phyloP scores from a whole-genome alignment of 768 basidiomycete species.

The Chalciporus chontae region DNA sequence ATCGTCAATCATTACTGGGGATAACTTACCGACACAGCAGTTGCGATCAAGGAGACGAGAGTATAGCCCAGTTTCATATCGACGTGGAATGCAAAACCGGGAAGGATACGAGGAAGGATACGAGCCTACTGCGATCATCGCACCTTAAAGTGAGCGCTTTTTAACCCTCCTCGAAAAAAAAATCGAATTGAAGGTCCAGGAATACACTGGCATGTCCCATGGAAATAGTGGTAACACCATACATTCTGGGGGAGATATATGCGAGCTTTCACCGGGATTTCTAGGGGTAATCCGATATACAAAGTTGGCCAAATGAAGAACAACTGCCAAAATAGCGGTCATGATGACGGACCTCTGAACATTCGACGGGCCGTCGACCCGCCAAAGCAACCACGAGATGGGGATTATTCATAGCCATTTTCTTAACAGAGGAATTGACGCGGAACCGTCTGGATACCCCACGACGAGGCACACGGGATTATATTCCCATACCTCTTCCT shows the following conservation, averaged over 20 bases:
- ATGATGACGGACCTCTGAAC: background rate
- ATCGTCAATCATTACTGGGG: no score
- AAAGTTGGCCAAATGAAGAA: background rate
- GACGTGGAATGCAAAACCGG: background rate
- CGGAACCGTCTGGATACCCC: background rate
- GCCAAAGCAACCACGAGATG: background rate
- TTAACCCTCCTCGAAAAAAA: background rate
- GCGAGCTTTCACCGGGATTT: background rate
- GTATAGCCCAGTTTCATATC: conserved; percentile 9
- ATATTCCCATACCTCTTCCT: background rate
- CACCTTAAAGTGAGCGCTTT: background rate
- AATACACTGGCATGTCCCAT: no score
- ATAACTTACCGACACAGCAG: conserved; percentile 10
- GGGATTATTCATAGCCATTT: no score
- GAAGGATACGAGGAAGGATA: background rate
- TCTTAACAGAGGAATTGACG: background rate
- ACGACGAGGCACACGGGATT: background rate
- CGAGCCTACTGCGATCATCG: background rate
- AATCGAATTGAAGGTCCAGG: no score
- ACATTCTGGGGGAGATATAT: background rate
- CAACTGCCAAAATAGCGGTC: background rate
- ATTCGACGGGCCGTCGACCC: background rate
- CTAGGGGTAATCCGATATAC: background rate
- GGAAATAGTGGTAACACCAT: background rate
- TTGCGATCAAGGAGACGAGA: conserved; percentile 5